Evolutionary conservation across 192 early-diverging fungal genomes (phyloP).

Genomic region (Dissophora ornata): DNA sequence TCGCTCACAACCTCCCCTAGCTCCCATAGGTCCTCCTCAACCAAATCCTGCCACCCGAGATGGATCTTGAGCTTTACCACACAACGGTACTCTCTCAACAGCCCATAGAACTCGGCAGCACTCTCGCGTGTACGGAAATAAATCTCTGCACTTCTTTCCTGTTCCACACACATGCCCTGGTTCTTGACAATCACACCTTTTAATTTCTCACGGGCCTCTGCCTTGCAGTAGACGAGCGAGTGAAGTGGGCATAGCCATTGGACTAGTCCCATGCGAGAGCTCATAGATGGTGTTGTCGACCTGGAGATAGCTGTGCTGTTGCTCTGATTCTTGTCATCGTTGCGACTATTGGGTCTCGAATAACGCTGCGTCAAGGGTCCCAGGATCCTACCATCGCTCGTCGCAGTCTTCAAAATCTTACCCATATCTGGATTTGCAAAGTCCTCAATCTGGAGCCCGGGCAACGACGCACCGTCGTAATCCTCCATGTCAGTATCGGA

Average conservation of each 20-base stretch:
- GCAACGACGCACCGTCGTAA: background rate
- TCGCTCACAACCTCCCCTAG: constrained; percentile 6
- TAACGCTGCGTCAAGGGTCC: constrained; percentile 10
- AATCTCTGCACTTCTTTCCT: constrained; percentile 20
- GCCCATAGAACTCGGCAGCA: constrained; percentile 13
- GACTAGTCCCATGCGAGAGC: background rate
- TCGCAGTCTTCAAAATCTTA: background rate
- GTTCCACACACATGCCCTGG: constrained; percentile 6
- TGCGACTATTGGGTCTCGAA: background rate
- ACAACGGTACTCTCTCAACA: constrained; percentile 3
- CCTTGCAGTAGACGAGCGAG: background rate
- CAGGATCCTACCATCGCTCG: constrained; percentile 16
- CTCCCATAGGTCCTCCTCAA: constrained; percentile 22
- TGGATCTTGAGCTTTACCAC: constrained; percentile 27
- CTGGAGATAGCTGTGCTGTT: background rate
- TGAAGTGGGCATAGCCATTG: constrained; percentile 24
- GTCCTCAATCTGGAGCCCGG: background rate
- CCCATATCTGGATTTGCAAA: constrained; percentile 8
- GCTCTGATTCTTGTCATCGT: background rate
- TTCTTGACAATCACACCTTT: constrained; percentile 3
- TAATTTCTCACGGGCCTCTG: background rate
- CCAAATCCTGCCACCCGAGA: constrained; percentile 21
- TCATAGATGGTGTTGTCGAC: background rate
- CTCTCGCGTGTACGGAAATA: constrained; percentile 7
- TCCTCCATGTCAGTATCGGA: constrained; percentile 6